Conservation (phyloP, 2,329 filamentous ascomycete genomes). For the Botrytis galanthina region DNA sequence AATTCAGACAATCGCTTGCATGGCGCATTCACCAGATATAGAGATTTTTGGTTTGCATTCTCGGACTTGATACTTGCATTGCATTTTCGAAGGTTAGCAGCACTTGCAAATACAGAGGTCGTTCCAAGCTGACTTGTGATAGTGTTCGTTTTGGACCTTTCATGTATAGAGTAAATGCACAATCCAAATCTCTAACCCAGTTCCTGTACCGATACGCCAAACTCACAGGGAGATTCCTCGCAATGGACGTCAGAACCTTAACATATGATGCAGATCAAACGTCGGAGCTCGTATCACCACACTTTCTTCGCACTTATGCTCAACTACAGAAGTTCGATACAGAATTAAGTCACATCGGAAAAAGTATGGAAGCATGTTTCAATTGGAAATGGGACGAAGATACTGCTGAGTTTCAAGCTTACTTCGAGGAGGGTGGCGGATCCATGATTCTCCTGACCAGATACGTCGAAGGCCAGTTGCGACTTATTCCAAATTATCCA, state of each 20-base stretch:
- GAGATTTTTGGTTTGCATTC: conserved; percentile 52
- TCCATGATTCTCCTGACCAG: conserved; percentile 45
- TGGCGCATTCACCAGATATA: conserved; percentile 47
- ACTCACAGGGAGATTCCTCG: conserved; percentile 52
- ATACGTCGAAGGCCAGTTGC: conserved; percentile 44
- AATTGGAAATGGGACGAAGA: conserved; percentile 40
- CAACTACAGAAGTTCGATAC: conserved; percentile 41
- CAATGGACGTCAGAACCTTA: conserved; percentile 47
- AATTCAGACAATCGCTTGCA: conserved; percentile 40
- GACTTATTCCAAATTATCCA: conserved; percentile 46
- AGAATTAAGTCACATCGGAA: conserved; percentile 37
- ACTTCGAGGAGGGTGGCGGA: conserved; percentile 41
- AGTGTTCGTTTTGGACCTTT: conserved; percentile 38
- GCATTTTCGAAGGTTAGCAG: conserved; percentile 44
- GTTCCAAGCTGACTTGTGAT: conserved; percentile 24
- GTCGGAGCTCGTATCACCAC: conserved; percentile 44
- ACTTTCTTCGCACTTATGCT: conserved; percentile 48
- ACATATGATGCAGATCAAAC: conserved; percentile 34
- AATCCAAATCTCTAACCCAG: conserved; percentile 32
- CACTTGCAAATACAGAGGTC: background rate
- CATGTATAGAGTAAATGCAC: conserved; percentile 28
- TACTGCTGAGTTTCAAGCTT: conserved; percentile 27
- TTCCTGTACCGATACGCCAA: conserved; percentile 42
- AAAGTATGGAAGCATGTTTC: conserved; percentile 43
- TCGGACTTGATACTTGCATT: conserved; percentile 50